Evolutionary conservation across 2,329 filamentous ascomycete genomes (phyloP).

Genomic region (Daldinia sp.): DNA sequence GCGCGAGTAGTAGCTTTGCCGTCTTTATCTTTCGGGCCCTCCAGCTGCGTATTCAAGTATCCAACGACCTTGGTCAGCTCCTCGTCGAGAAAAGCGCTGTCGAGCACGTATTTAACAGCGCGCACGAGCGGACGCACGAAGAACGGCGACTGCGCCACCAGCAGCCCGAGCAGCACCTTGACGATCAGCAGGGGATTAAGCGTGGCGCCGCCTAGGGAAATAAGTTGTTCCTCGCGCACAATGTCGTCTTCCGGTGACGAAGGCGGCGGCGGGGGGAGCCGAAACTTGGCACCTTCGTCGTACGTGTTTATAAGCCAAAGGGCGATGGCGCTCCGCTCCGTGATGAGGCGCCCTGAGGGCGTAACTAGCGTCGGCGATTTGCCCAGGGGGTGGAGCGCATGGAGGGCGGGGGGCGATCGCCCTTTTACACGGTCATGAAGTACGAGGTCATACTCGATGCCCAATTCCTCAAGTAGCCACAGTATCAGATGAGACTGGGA

Average conservation of each 20-base stretch:
- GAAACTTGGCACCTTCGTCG: constrained; percentile 29
- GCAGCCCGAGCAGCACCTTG: constrained; percentile 16
- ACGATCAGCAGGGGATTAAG: constrained; percentile 19
- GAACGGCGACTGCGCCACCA: constrained; percentile 24
- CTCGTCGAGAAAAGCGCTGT: constrained; percentile 26
- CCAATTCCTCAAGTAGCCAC: constrained; percentile 37
- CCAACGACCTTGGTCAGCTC: constrained; percentile 23
- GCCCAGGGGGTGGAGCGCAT: constrained; percentile 31
- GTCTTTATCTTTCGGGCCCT: not conserved
- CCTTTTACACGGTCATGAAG: constrained; percentile 20
- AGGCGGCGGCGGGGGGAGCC: not conserved
- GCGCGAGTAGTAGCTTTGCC: constrained; percentile 13
- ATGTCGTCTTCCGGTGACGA: constrained; percentile 15
- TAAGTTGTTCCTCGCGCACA: constrained; percentile 32
- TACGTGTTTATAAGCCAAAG: constrained; percentile 34
- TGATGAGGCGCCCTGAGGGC: constrained; percentile 27
- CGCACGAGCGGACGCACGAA: constrained; percentile 18
- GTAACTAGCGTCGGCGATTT: constrained; percentile 36
- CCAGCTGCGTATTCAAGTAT: constrained; percentile 26
- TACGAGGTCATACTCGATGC: constrained; percentile 36
- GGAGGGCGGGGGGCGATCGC: constrained; percentile 20
- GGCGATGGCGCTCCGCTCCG: constrained; percentile 35
- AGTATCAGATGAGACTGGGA: constrained; percentile 35
- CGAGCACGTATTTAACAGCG: constrained; percentile 6
- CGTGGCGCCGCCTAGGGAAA: constrained; percentile 30